Conservation (phyloP, 228 moss, liverwort and hornwort species). For the Sphagnum magellanicum region DNA sequence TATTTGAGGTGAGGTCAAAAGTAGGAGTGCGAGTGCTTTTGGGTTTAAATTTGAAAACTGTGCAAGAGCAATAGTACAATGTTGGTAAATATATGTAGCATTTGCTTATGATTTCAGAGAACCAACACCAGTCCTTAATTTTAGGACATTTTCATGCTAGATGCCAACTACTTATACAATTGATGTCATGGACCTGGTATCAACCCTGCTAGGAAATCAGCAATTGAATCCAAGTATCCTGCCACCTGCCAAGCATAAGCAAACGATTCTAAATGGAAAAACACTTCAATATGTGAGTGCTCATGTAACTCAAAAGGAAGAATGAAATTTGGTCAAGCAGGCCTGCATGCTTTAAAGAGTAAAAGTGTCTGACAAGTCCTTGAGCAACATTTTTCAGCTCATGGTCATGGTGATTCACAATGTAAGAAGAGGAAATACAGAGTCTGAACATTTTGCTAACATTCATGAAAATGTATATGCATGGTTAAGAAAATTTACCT, state of each 20-base stretch:
- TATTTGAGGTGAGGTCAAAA: no score
- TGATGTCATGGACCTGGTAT: slow-evolving; percentile 11
- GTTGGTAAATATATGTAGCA: no score
- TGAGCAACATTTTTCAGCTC: no score
- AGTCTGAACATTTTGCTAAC: no score
- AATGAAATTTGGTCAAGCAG: no score
- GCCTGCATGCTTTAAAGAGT: background rate
- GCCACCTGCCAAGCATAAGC: slow-evolving; percentile 45
- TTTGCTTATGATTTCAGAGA: no score
- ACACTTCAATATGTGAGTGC: background rate
- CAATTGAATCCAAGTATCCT: slow-evolving; percentile 62
- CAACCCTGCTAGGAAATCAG: slow-evolving; percentile 43
- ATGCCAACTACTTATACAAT: no score
- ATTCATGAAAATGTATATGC: slow-evolving; percentile 3
- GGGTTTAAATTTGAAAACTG: no score
- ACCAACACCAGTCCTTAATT: no score
- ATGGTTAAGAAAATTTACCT: slow-evolving; percentile 33
- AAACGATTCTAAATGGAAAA: background rate
- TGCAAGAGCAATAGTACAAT: no score
- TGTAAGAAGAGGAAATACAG: slow-evolving; percentile 6
- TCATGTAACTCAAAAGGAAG: background rate
- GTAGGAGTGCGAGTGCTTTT: no score
- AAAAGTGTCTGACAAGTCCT: background rate
- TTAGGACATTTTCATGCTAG: no score
- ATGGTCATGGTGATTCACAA: background rate